phyloP scores from a whole-genome alignment of 1,284 basidiomycete species.

The Laetiporus sulphureus region DNA sequence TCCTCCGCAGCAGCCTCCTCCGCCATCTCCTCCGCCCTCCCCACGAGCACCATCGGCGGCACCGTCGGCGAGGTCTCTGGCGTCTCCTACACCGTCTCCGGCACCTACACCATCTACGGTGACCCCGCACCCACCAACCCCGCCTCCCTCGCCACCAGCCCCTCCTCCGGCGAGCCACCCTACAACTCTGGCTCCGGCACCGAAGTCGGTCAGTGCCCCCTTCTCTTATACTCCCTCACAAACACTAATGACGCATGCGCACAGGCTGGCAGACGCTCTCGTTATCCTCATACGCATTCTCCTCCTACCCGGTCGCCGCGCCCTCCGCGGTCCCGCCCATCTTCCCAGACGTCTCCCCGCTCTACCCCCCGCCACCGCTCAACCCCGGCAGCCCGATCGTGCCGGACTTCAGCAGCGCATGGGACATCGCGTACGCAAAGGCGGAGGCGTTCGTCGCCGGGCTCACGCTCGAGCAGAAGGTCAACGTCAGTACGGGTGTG shows the following conservation, averaged over 20 bases:
- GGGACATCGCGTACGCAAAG: slow-evolving; percentile 32
- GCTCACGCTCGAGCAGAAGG: slow-evolving; percentile 36
- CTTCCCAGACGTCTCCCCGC: slow-evolving; percentile 22
- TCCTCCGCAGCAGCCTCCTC: slow-evolving; percentile 4
- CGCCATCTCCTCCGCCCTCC: slow-evolving; percentile 2
- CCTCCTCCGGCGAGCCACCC: slow-evolving; percentile 9
- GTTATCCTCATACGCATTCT: slow-evolving; percentile 20
- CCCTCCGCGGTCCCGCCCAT: slow-evolving; percentile 22
- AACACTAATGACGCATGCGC: not conserved
- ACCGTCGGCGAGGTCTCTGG: slow-evolving; percentile 6
- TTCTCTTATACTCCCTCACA: not conserved
- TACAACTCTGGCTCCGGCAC: slow-evolving; percentile 18
- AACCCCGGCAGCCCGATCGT: slow-evolving; percentile 24
- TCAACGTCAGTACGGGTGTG: slow-evolving; percentile 33
- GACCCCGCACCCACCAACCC: slow-evolving; percentile 7
- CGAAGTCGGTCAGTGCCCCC: slow-evolving; percentile 16
- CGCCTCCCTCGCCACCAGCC: slow-evolving; percentile 4
- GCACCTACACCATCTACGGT: slow-evolving; percentile 7
- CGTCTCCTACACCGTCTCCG: slow-evolving; percentile 6
- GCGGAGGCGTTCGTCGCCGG: slow-evolving; percentile 29
- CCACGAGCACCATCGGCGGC: slow-evolving; percentile 1
- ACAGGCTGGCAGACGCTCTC: slow-evolving; percentile 18
- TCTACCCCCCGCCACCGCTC: slow-evolving; percentile 23
- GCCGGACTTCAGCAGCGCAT: slow-evolving; percentile 38
- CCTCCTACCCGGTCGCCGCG: slow-evolving; percentile 27